Base-by-base conservation (phyloP, 2,329 filamentous ascomycete genomes). In the Arthrocladium fulminans region DNA sequence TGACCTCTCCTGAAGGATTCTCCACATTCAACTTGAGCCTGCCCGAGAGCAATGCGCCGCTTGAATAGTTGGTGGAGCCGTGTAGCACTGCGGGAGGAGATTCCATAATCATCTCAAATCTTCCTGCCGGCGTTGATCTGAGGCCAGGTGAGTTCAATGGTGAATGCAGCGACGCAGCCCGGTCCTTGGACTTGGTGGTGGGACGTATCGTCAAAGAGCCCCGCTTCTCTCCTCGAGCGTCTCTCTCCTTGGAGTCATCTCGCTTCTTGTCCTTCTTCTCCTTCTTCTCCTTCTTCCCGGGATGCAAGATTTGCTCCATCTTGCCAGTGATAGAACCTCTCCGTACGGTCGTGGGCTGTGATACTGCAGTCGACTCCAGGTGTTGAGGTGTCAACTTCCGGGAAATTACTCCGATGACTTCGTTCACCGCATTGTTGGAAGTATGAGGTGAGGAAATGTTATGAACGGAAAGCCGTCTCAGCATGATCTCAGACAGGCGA, bases 11-110 rank as follows among this genome's bases (percentile, higher is more conserved):
- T 5, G 80, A 76, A 9, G 66, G 60, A 46, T 88, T 83, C 53
- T 77, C 76, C 59, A 95, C 78, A 32, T 80, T 73, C 47, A 97
- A 68, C 58, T 83, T 80, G 58, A 97, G 72, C 63, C 88, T 85
- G 24, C 88, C 88, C 1, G 88, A 94, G 44, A 96, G 78, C 51
- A 96, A 72, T 5, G 88, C 88, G 49, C 90, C 90, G 2, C 83
- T 84, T 58, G 88, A 95, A 56, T 78, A 76, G 53, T 81, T 76
- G 1, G 86, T 74, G 20, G 76, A 73, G 54, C 88, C 88, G 61
- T 92, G 86, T 68, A 95, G 83, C 39, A 96, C 79, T 15, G 90
- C 75, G 2, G 89, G 89, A 1, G 88, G 88, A 10, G 86, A 94
- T 71, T 96, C 89, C 54, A 96, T 84, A 58, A 74, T 65, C 59